Evolutionary conservation across 2,329 filamentous ascomycete species (phyloP).

Genomic region (Fusarium redolens): DNA sequence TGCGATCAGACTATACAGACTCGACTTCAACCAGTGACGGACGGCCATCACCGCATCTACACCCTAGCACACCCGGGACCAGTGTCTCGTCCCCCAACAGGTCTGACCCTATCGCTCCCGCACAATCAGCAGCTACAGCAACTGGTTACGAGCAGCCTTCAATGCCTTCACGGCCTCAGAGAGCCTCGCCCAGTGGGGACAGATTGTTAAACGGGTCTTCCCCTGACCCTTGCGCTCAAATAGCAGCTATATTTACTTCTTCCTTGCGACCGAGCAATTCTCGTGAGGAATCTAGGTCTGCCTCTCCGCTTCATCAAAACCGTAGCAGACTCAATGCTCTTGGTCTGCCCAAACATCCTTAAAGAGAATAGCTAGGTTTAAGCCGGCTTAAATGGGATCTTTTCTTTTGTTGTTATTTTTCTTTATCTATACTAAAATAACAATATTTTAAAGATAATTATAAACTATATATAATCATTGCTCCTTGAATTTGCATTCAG

Average conservation of each 20-base stretch:
- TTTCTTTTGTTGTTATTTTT: not conserved
- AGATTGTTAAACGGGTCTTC: not conserved
- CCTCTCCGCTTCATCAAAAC: not conserved
- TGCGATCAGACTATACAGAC: not conserved
- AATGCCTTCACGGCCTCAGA: not conserved
- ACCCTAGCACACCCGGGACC: not conserved
- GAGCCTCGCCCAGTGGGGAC: not conserved
- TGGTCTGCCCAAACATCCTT: rapidly evolving
- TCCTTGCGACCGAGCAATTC: not conserved
- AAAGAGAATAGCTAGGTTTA: not conserved
- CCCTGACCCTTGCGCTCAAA: not conserved
- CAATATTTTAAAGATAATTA: no score
- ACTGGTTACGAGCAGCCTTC: no score
- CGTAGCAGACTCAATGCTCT: not conserved
- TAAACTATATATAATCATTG: no score
- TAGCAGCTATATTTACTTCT: not conserved
- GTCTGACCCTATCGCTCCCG: not conserved
- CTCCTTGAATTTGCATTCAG: no score
- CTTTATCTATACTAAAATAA: no score
- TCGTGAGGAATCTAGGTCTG: not conserved
- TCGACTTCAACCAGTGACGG: not conserved
- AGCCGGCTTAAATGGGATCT: rapidly evolving
- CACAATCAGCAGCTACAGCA: no score
- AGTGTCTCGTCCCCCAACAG: not conserved
- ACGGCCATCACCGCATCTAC: not conserved